Base-by-base conservation (phyloP, 768 basidiomycete genomes). In the Leucocoprinus sp. region DNA sequence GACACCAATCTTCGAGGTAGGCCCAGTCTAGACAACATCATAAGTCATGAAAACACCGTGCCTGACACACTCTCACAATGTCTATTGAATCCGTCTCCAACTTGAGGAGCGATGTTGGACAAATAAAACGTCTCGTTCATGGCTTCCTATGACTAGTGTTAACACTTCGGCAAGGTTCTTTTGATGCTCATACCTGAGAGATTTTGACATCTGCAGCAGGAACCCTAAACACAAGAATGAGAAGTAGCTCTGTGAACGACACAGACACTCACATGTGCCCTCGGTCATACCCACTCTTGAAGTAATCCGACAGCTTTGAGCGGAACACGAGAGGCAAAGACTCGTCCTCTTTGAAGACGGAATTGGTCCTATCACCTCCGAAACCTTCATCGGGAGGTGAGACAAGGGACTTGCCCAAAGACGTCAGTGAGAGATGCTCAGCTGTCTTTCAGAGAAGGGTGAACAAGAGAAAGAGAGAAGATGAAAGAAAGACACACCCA, bases 81-180 rank as follows among this genome's bases (percentile, higher is more conserved):
- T 44, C 96, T 74, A 59, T 98, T 99, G 71, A 98, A 99, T 0
- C 95, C 96, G 31, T 78, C 89, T 1, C 96, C 96, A 19, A 99
- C 92, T 72, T 99, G 96, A 34, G 96, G 96, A 4, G 96, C 95
- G 42, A 99, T 96, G 57, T 99, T 99, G 0, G 90, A 83, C 36
- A 99, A 65, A 27, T 90, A 67, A 63, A 99, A 99, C 0, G 95
- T 99, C 65, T 99, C 93, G 60, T 97, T 64, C 95, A 97, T 98
- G 8, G 95, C 95, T 45, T 76, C 74, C 73, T 93, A 53, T 1
- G 35, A 42, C 12, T 27, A n/a, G 6, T 26, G 2, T 17, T 29
- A 17, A 4, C 38, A 11, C 33, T 22, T 8, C 26, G 22, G 37
- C n/a, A n/a, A n/a, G n/a, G n/a, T n/a, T n/a, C n/a, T n/a, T n/a